These are phyloP conservation scores for Solanum raphanifolium DNA, from an alignment of 257 asterid species.

Conservation along the genomic window DNA sequence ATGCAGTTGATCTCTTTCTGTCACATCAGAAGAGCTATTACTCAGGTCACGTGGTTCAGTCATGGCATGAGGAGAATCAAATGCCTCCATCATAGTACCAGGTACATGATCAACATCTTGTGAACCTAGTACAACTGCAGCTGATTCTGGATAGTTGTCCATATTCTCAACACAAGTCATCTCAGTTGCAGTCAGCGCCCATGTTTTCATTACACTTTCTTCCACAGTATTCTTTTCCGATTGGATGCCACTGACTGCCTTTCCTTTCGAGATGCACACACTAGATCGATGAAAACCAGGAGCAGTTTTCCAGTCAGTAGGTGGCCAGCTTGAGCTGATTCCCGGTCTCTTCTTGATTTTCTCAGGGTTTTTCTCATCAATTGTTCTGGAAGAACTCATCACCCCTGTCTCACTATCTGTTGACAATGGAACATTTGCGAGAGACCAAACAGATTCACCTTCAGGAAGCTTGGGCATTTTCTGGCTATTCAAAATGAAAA, in stretches of 20 bases:
- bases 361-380: constrained; percentile 21
- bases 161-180: constrained; percentile 11
- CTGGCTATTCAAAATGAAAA: constrained; percentile 72
- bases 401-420: constrained; percentile 11
- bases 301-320: constrained; percentile 60
- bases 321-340: constrained; percentile 61
- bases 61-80: constrained; percentile 19
- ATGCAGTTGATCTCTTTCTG: constrained; percentile 23
- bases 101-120: constrained; percentile 13
- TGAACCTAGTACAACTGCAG: constrained; percentile 5
- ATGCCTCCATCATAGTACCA: background rate
- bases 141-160: constrained; percentile 15
- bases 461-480: constrained; percentile 63
- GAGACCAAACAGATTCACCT: constrained; percentile 62
- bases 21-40: constrained; percentile 10
- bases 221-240: background rate
- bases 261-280: background rate
- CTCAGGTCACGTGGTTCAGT: constrained; percentile 12
- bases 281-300: constrained; percentile 33
- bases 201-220: constrained; percentile 5
- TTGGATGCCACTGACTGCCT: background rate
- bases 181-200: constrained; percentile 10
- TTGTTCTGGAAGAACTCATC: constrained; percentile 3
- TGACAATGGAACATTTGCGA: constrained; percentile 22
- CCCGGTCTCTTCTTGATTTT: constrained; percentile 17